Conservation (phyloP, 2,329 filamentous ascomycete genomes). For the Mollisia scopiformis region DNA sequence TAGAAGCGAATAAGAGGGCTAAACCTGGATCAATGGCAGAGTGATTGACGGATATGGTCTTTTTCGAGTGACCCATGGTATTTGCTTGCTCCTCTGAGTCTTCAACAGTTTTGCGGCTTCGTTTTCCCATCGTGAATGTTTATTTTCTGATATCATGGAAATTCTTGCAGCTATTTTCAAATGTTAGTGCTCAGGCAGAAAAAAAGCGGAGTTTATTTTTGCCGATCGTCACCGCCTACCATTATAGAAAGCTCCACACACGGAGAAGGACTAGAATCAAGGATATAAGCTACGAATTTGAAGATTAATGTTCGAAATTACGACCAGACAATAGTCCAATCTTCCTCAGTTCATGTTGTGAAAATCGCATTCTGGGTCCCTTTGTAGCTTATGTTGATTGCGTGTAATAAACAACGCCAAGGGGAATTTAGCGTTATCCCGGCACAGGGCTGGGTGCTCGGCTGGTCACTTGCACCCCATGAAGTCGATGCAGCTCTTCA, state of each 20-base stretch:
- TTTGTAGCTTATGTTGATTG: background rate
- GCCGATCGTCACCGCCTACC: no score
- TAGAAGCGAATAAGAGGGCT: constrained; percentile 71
- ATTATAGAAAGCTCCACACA: no score
- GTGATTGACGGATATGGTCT: constrained; percentile 36
- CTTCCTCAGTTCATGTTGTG: background rate
- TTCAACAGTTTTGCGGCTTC: constrained; percentile 30
- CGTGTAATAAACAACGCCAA: background rate
- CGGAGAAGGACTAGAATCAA: no score
- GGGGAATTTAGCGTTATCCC: background rate
- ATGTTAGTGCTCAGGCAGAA: background rate
- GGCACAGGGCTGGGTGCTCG: background rate
- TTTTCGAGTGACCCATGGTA: constrained; percentile 26
- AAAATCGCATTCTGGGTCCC: background rate
- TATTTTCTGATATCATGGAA: background rate
- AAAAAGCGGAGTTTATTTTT: no score
- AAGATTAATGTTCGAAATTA: background rate
- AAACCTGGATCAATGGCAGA: constrained; percentile 70
- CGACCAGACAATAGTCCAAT: background rate
- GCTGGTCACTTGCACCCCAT: background rate
- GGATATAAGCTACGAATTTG: background rate
- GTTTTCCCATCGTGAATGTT: constrained; percentile 34
- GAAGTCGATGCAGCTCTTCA: constrained; percentile 1
- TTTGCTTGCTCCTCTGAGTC: constrained; percentile 23
- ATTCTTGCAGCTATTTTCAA: background rate